Percentiles rank a stretch among this genome's conserved stretches.
These are phyloP conservation scores for Psilocybe sp. DNA, from an alignment of 768 basidiomycete species.

Conservation along the genomic window DNA sequence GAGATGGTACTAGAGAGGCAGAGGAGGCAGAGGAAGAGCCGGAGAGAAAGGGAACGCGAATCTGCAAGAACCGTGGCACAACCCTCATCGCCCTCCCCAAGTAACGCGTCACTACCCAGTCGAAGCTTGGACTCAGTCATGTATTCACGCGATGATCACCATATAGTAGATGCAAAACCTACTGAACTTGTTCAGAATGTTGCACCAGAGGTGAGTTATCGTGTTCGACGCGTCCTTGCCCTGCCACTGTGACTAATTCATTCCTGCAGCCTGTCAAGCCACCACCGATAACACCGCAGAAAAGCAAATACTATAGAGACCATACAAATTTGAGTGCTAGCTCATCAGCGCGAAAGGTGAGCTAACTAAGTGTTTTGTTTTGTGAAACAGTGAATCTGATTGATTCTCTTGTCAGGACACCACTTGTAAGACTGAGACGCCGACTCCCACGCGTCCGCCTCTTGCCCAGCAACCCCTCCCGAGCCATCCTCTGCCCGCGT, in stretches of 20 bases:
- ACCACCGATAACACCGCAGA: slow-evolving; percentile 56
- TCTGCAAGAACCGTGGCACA: slow-evolving; percentile 28
- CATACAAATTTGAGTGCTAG: slow-evolving; percentile 36
- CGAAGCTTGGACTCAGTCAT: slow-evolving; percentile 47
- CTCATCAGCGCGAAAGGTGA: slow-evolving; percentile 27
- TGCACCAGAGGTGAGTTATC: slow-evolving; percentile 39
- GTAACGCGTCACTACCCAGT: slow-evolving; percentile 42
- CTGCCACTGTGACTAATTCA: slow-evolving; percentile 8
- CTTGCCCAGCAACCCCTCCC: slow-evolving; percentile 23
- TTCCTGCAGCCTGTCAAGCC: slow-evolving; percentile 16
- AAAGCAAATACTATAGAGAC: slow-evolving; percentile 60
- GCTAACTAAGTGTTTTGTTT: slow-evolving; percentile 9
- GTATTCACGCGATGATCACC: slow-evolving; percentile 55
- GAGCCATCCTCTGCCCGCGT: slow-evolving; percentile 26
- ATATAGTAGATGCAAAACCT: slow-evolving; percentile 28
- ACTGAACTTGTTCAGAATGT: slow-evolving; percentile 26
- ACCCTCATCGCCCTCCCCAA: slow-evolving; percentile 51
- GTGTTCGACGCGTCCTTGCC: slow-evolving; percentile 27
- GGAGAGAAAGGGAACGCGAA: slow-evolving; percentile 46
- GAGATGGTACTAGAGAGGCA: slow-evolving; percentile 75
- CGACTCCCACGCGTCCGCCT: slow-evolving; percentile 36
- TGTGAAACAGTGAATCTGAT: slow-evolving; percentile 13
- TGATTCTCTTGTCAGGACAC: slow-evolving; percentile 20
- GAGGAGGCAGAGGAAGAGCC: slow-evolving; percentile 53
- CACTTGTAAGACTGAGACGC: slow-evolving; percentile 40